A percentile compares a stretch with the other conserved stretches of the same genome.
Evolutionary conservation across 1,284 basidiomycete genomes (phyloP).

Genomic region (Spongispora temasekensis): DNA sequence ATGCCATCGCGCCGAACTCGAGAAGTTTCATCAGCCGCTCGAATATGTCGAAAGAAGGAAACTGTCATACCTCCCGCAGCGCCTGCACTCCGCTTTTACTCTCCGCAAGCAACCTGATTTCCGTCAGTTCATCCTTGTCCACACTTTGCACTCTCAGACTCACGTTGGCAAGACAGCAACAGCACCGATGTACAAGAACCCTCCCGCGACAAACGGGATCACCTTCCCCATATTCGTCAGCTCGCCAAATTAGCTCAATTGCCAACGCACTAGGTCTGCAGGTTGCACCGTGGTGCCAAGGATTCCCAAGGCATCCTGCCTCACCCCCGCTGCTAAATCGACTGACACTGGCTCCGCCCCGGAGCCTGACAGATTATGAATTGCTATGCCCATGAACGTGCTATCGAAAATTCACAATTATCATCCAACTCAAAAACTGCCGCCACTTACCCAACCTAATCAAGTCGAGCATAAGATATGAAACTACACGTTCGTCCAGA

Average conservation of each 20-base stretch:
- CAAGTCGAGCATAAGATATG: slow-evolving; percentile 11
- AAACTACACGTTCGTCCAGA: slow-evolving; percentile 3
- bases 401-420: slow-evolving; percentile 39
- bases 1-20: slow-evolving; percentile 86
- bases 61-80: slow-evolving; percentile 69
- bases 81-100: slow-evolving; percentile 86
- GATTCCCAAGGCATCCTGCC: slow-evolving; percentile 71
- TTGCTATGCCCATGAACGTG: slow-evolving; percentile 88
- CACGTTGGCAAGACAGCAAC: slow-evolving; percentile 89
- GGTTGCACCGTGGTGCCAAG: slow-evolving; percentile 78
- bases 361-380: slow-evolving; percentile 67
- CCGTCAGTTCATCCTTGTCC: slow-evolving; percentile 14
- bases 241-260: slow-evolving; percentile 12
- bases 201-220: slow-evolving; percentile 89
- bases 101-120: slow-evolving; percentile 72
- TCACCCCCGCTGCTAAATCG: slow-evolving; percentile 69
- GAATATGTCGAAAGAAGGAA: slow-evolving; percentile 11
- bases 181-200: slow-evolving; percentile 91
- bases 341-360: slow-evolving; percentile 42
- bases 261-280: slow-evolving; percentile 70
- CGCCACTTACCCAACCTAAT: slow-evolving; percentile 55
- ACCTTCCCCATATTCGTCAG: slow-evolving; percentile 49
- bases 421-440: background rate
- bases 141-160: slow-evolving; percentile 33
- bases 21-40: slow-evolving; percentile 22